Percentiles rank a stretch among this genome's conserved stretches.
Conservation (phyloP, 352 stramenopile genomes). For the Globisporangium orthogonon region DNA sequence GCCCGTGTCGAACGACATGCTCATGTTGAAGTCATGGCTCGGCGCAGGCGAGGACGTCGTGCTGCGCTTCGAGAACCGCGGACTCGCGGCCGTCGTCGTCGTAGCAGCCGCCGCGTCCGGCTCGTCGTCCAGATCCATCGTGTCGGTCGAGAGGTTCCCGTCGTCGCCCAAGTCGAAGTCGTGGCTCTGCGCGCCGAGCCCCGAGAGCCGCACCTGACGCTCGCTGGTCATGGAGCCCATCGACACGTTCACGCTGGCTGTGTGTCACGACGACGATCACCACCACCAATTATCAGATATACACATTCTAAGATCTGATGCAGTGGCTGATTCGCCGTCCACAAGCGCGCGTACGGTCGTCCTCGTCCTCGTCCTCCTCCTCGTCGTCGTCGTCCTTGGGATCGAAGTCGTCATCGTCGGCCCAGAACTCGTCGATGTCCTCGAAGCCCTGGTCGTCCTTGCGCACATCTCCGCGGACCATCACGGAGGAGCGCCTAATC, state of each 20-base stretch:
- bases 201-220: slow-evolving; percentile 34
- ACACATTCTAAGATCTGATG: too few species aligned
- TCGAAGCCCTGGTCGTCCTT: slow-evolving; percentile 80
- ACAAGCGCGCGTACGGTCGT: slow-evolving; percentile 16
- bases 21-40: slow-evolving; percentile 16
- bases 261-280: neutral
- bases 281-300: too few species aligned
- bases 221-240: slow-evolving; percentile 41
- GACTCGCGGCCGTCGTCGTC: slow-evolving; percentile 11
- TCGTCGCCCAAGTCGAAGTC: slow-evolving; percentile 19
- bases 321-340: too few species aligned
- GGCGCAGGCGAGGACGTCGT: slow-evolving; percentile 13
- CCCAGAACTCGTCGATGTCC: slow-evolving; percentile 86
- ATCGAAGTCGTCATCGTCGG: slow-evolving; percentile 34
- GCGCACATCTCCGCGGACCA: slow-evolving; percentile 58
- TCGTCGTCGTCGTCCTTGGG: slow-evolving; percentile 25
- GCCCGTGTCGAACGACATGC: slow-evolving; percentile 15
- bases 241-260: slow-evolving; percentile 35
- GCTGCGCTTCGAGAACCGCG: slow-evolving; percentile 13
- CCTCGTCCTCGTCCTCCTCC: slow-evolving; percentile 37
- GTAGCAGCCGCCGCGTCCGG: neutral
- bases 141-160: slow-evolving; percentile 16
- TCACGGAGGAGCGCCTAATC: slow-evolving; percentile 39
- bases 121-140: slow-evolving; percentile 17
- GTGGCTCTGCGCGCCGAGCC: slow-evolving; percentile 23